A percentile compares a stretch with the other conserved stretches of the same genome.
Evolutionary conservation across 768 basidiomycete species (phyloP).

Genomic region (Lentinus tigrinus): DNA sequence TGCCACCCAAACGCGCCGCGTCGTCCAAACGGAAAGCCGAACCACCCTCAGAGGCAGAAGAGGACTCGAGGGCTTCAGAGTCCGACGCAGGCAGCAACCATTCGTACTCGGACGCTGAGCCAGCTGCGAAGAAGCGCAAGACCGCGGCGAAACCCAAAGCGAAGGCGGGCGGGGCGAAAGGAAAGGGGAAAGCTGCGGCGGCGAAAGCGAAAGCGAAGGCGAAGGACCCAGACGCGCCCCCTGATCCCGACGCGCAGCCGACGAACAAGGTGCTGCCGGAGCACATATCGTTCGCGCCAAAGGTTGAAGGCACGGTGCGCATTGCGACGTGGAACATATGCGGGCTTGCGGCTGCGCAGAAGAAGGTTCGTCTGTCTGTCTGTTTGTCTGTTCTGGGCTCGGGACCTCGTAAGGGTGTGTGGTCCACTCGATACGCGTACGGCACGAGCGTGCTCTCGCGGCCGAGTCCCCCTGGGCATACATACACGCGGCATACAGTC

Average conservation of each 20-base stretch:
- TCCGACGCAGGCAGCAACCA: neutral
- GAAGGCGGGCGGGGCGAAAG: neutral
- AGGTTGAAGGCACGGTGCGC: slow-evolving; percentile 44
- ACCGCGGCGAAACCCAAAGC: slow-evolving; percentile 2
- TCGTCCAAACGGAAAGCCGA: slow-evolving; percentile 16
- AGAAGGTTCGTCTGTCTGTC: slow-evolving; percentile 53
- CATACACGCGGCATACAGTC: too few species aligned
- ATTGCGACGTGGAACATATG: slow-evolving; percentile 81
- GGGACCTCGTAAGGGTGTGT: neutral
- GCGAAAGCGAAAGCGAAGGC: slow-evolving; percentile 1
- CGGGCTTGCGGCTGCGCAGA: slow-evolving; percentile 70
- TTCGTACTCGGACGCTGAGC: neutral
- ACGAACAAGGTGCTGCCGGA: slow-evolving; percentile 75
- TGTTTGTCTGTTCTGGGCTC: neutral
- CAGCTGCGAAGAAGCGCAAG: slow-evolving; percentile 8
- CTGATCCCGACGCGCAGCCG: slow-evolving; percentile 43
- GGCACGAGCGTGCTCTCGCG: too few species aligned
- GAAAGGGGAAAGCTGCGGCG: neutral
- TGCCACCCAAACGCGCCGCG: slow-evolving; percentile 19
- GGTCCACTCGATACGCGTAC: too few species aligned
- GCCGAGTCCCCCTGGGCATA: too few species aligned
- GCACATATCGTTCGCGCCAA: slow-evolving; percentile 55
- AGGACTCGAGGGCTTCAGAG: slow-evolving; percentile 5
- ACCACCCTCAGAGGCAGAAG: neutral
- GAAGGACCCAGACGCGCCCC: neutral